These are phyloP conservation scores for Heritiera littoralis DNA, from an alignment of 345 rosid genomes.

Conservation along the genomic window DNA sequence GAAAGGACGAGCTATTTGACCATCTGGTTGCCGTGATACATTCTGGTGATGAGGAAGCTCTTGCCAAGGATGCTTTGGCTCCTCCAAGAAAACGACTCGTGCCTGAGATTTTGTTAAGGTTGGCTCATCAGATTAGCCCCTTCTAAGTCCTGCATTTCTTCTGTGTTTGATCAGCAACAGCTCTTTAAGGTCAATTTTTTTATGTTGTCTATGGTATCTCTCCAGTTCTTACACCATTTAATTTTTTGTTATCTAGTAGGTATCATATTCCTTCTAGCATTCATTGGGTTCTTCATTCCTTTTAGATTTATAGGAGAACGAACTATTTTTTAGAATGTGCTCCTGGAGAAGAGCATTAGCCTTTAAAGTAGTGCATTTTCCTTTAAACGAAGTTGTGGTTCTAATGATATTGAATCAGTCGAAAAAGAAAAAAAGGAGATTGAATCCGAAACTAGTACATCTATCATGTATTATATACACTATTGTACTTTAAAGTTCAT, in stretches of 20 bases:
- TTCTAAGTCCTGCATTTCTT: constrained; percentile 45
- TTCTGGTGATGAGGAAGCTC: constrained; percentile 59
- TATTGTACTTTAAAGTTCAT: no score
- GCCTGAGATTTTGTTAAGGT: constrained; percentile 61
- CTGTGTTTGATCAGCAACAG: background rate
- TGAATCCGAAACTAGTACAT: no score
- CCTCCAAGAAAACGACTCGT: constrained; percentile 80
- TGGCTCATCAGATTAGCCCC: constrained; percentile 81
- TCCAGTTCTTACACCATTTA: constrained; percentile 2
- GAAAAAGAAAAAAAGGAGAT: no score
- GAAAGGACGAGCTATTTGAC: constrained; percentile 76
- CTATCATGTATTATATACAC: no score
- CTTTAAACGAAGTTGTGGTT: background rate
- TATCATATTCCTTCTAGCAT: background rate
- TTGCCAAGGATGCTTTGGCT: constrained; percentile 56
- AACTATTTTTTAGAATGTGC: background rate
- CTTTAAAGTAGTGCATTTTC: background rate
- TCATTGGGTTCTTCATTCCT: background rate
- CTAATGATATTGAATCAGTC: no score
- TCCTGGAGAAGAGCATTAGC: background rate
- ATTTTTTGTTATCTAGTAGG: background rate
- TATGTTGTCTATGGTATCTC: background rate
- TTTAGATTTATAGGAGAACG: background rate
- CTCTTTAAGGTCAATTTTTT: background rate
- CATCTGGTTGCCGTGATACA: constrained; percentile 68